Evolutionary conservation across 106 monocot genomes (phyloP), one percentile per base, ranked within the genome.

Genomic region (Dendrobium catenatum): DNA sequence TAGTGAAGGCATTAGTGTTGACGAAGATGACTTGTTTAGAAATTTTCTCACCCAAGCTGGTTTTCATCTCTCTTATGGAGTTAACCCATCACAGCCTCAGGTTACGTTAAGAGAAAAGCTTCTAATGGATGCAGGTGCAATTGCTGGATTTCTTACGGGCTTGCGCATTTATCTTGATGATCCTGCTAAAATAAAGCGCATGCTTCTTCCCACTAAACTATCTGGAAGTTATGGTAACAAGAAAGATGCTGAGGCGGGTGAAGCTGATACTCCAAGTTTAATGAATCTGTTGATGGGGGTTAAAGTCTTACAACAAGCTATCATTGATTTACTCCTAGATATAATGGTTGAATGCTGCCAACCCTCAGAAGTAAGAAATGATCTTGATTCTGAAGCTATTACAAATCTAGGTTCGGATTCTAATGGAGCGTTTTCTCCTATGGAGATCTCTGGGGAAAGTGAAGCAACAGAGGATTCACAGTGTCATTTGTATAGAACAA

Each of bases 281-380:
- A 94, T 97, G 88, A 92, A 88, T 86, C 81, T 96, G 78, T 75
- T 96, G 79, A 94, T 96, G 94, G 92, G 93, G 20, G 94, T 92
- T 78, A 93, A 92, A 68, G 92, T 93, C 58, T 80, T 96, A 78
- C 91, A 93, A 80, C 92, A 98, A 72, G 97, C 94, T 80, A 95
- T 95, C 58, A 87, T 98, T 77, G 94, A 95, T 79, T 91, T 94
- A 82, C 94, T 98, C 19, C 56, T 98, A 68, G 94, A 98, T 92
- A 95, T 94, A 81, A 93, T 98, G 97, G 97, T 98, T 18, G 97
- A 98, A 80, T 98, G 97, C 79, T 98, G 97, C 83, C 91, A 98
- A 73, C 82, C 93, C 70, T 89, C 89, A 31, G 91, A 90, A 80
- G 88, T 79, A 83, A 86, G 86, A 86, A 75, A 27, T 26, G 49